A percentile compares a stretch with the other conserved stretches of the same genome.
Conservation (phyloP, 371 early-diverging fungal genomes). For the Mucor indicus region DNA sequence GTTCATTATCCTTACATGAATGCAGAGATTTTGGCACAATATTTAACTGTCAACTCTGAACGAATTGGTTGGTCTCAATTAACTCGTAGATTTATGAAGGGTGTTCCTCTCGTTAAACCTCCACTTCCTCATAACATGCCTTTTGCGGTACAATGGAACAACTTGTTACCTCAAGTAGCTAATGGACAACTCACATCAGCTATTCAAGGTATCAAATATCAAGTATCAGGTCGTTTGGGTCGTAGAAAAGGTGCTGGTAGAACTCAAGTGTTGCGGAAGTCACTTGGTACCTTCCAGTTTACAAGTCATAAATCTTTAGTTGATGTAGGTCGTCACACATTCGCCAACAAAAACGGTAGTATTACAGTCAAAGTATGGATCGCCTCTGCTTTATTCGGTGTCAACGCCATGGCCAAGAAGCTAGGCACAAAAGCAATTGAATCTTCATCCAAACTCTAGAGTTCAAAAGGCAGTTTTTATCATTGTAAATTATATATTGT, state of each 20-base stretch:
- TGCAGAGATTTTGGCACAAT: conserved; percentile 51
- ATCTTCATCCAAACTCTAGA: too few species aligned
- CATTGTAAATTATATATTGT: too few species aligned
- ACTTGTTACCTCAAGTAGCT: conserved; percentile 39
- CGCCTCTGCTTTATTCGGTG: conserved; percentile 49
- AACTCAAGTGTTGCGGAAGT: conserved; percentile 41
- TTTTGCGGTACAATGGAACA: conserved; percentile 46
- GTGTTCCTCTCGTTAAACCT: conserved; percentile 45
- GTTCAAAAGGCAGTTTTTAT: too few species aligned
- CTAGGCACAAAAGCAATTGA: conserved; percentile 30
- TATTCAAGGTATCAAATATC: conserved; percentile 52
- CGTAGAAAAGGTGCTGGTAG: conserved; percentile 46
- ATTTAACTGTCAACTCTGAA: conserved; percentile 43
- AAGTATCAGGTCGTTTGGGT: conserved; percentile 50
- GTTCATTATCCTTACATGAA: conserved; percentile 54
- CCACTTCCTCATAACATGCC: conserved; percentile 50
- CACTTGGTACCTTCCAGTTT: conserved; percentile 50
- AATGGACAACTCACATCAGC: conserved; percentile 45
- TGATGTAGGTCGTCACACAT: conserved; percentile 51
- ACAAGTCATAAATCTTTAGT: conserved; percentile 47
- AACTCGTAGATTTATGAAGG: conserved; percentile 42
- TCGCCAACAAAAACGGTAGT: conserved; percentile 50
- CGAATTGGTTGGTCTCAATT: conserved; percentile 39
- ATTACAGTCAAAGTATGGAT: conserved; percentile 58
- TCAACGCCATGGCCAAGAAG: conserved; percentile 37